Evolutionary conservation across 805 yeast genomes (phyloP), one percentile per base, ranked within the genome.

Genomic region (Lipomyces mesembrius): DNA sequence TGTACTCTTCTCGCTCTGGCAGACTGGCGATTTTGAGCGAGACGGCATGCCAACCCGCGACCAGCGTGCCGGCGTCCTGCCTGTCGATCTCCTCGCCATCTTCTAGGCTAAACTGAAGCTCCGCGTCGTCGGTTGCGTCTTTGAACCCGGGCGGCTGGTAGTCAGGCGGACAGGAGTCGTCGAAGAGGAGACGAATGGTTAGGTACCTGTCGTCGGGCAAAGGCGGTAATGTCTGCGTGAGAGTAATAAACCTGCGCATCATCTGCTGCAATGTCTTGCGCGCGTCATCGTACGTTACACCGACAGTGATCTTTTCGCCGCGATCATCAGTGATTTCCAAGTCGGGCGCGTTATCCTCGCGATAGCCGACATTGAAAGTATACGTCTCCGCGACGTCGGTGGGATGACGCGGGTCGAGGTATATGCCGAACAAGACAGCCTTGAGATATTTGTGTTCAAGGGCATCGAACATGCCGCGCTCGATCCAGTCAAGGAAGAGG

Each of bases 141-240:
- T 77, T 81, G 66, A 83, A 82, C 32, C 81, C 78, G 2, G 78
- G 76, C 0, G 88, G 87, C 71, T 85, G 87, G 69, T 83, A 86
- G 43, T 79, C 75, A 0, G 63, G 60, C 2, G 88, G 87, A 49
- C 85, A 81, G 2, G 59, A 64, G 2, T 84, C 84, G 66, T 84
- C 85, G 70, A 82, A 85, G 66, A 84, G 61, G 60, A 87, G 74
- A 65, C 85, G 79, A 80, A 86, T 79, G 0, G 84, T 78, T 51
- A 86, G 72, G 61, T 71, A 83, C 63, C 85, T 81, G 53, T 81
- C 78, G 37, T 67, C 67, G 7, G 89, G 88, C 32, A 85, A 72
- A 0, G 84, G 82, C 20, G 84, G 82, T n/a, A 86, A 76, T 0
- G 83, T 77, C 73, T 87, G 90, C 0, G 88, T 84, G 3, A 83